A percentile compares a stretch with the other conserved stretches of the same genome.
Conservation (phyloP, 257 asterid genomes). For the Leonotis leonurus region DNA sequence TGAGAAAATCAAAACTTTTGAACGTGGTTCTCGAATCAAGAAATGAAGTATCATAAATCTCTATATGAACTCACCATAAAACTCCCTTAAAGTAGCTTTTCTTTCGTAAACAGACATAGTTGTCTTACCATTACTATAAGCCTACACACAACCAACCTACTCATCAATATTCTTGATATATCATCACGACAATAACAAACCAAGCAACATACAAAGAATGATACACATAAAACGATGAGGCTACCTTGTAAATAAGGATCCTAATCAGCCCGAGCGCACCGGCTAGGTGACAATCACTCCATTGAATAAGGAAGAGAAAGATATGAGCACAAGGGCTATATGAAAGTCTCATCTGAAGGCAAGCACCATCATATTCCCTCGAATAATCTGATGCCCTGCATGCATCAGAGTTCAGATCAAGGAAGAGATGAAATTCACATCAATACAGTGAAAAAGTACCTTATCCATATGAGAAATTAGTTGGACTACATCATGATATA, state of each 20-base stretch:
- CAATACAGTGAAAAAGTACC: not conserved
- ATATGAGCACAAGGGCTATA: conserved; percentile 86
- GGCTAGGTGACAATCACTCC: conserved; percentile 91
- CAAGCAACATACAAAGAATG: not conserved
- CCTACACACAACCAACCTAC: conserved; percentile 40
- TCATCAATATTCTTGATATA: conserved; percentile 17
- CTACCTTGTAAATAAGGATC: conserved; percentile 76
- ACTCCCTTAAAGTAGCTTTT: conserved; percentile 71
- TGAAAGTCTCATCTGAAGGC: conserved; percentile 93
- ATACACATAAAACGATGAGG: not conserved
- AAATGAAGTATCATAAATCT: not conserved
- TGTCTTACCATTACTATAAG: conserved; percentile 73
- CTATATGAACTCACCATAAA: conserved; percentile 58
- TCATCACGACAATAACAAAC: not conserved
- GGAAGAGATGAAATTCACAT: not conserved
- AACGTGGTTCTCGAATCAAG: not conserved
- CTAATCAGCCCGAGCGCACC: conserved; percentile 83
- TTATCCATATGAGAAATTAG: not conserved
- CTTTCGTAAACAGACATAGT: conserved; percentile 72
- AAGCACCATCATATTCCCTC: conserved; percentile 62
- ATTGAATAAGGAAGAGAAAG: conserved; percentile 77
- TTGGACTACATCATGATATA: not conserved
- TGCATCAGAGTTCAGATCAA: not conserved
- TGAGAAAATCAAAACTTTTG: not conserved
- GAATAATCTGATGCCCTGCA: conserved; percentile 83